Evolutionary conservation across 768 basidiomycete species (phyloP).

Genomic region (Pholiota molesta): DNA sequence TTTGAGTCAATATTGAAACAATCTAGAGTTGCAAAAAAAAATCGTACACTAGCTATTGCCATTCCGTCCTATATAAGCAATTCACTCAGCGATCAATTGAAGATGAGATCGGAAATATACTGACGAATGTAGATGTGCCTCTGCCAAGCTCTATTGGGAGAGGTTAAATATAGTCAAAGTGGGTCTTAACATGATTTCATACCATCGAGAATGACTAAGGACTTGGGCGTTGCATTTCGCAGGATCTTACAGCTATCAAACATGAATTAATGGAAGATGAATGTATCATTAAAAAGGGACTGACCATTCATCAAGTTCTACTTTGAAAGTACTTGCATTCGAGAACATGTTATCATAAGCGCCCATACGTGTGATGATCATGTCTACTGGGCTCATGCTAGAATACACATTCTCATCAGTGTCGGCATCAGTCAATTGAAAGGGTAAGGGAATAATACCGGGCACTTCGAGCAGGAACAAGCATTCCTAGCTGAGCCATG

Average conservation of each 20-base stretch:
- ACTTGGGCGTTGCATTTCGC: constrained; percentile 90
- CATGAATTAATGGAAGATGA: background rate
- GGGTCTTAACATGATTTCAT: constrained; percentile 22
- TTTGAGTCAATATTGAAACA: constrained; percentile 2
- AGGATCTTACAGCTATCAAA: constrained; percentile 83
- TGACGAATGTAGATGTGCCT: constrained; percentile 92
- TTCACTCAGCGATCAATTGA: constrained; percentile 5
- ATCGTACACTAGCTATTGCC: constrained; percentile 89
- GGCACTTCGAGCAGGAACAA: constrained; percentile 85
- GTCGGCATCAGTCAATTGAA: constrained; percentile 3
- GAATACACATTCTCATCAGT: background rate
- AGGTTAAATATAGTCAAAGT: constrained; percentile 15
- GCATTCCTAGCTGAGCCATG: constrained; percentile 96
- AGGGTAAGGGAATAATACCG: constrained; percentile 44
- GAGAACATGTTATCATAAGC: constrained; percentile 98
- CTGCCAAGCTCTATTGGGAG: constrained; percentile 76
- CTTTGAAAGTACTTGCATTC: constrained; percentile 95
- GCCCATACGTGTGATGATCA: constrained; percentile 96
- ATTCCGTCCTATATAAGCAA: constrained; percentile 77
- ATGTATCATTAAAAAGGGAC: constrained; percentile 4
- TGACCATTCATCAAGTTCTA: constrained; percentile 97
- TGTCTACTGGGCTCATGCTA: constrained; percentile 87
- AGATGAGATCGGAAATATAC: constrained; percentile 13
- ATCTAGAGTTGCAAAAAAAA: constrained; percentile 3
- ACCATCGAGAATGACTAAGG: constrained; percentile 95